A percentile compares a stretch with the other conserved stretches of the same genome.
Evolutionary conservation across 495 filamentous ascomycete genomes (phyloP).

Genomic region (Aspergillus kassunensis): DNA sequence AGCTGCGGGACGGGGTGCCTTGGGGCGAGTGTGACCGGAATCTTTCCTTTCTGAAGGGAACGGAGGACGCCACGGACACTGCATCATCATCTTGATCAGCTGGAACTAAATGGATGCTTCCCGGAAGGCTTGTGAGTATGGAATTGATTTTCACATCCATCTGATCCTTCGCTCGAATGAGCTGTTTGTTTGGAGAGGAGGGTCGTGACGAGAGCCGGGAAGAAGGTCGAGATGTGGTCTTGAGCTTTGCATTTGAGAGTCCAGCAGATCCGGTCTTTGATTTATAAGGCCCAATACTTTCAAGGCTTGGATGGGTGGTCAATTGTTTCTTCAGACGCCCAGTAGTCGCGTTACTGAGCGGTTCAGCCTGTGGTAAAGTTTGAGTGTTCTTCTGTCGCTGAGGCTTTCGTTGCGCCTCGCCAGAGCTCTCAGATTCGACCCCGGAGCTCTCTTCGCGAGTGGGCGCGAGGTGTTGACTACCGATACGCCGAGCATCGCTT

Average conservation of each 20-base stretch:
- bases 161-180: constrained; percentile 54
- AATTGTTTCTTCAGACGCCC: constrained; percentile 28
- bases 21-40: constrained; percentile 37
- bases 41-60: constrained; percentile 32
- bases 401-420: constrained; percentile 6
- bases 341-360: constrained; percentile 24
- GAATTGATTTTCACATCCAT: constrained; percentile 83
- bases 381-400: constrained; percentile 12
- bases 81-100: constrained; percentile 31
- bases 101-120: constrained; percentile 69
- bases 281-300: constrained; percentile 33
- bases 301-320: constrained; percentile 37
- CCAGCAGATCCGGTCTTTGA: constrained; percentile 9
- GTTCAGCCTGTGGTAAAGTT: constrained; percentile 14
- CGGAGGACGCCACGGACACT: constrained; percentile 34
- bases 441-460: constrained; percentile 16
- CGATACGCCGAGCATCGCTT: constrained; percentile 9
- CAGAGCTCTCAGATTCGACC: background rate
- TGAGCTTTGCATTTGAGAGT: constrained; percentile 3
- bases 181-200: constrained; percentile 30
- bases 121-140: constrained; percentile 75
- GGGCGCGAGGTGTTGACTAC: constrained; percentile 19
- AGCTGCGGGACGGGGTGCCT: constrained; percentile 31
- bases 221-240: constrained; percentile 29
- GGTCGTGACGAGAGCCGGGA: constrained; percentile 28